These are phyloP conservation scores for Coniferiporia sulphurascens DNA, from an alignment of 1,284 basidiomycete genomes.

Conservation along the genomic window DNA sequence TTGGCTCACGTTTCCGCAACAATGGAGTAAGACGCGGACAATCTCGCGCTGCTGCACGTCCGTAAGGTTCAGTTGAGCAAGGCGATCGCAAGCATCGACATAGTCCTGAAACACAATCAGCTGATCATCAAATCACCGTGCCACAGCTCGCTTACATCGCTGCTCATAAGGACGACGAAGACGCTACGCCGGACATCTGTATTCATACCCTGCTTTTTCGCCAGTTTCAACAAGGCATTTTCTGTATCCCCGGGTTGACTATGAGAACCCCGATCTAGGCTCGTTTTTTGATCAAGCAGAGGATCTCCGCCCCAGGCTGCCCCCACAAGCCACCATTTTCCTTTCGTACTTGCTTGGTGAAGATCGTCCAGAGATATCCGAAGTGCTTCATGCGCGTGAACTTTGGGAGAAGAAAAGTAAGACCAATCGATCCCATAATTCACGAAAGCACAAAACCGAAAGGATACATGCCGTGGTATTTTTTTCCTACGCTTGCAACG, in stretches of 20 bases:
- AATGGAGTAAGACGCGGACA: slow-evolving; percentile 88
- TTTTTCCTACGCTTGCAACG: slow-evolving; percentile 69
- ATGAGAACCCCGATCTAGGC: slow-evolving; percentile 27
- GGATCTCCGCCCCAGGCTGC: slow-evolving; percentile 95
- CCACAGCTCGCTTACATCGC: slow-evolving; percentile 57
- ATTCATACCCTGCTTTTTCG: slow-evolving; percentile 96
- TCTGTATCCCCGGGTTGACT: slow-evolving; percentile 30
- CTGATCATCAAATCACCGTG: background rate
- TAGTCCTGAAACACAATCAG: slow-evolving; percentile 63
- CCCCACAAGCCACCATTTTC: slow-evolving; percentile 99
- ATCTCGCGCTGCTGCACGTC: slow-evolving; percentile 95
- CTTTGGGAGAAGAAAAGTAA: slow-evolving; percentile 34
- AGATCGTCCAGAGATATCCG: slow-evolving; percentile 85
- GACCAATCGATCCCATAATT: background rate
- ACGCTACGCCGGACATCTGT: slow-evolving; percentile 90
- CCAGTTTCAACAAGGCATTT: slow-evolving; percentile 68
- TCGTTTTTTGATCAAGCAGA: slow-evolving; percentile 60
- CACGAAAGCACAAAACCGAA: background rate
- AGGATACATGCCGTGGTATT: slow-evolving; percentile 55
- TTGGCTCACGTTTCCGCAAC: slow-evolving; percentile 77
- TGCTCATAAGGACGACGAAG: slow-evolving; percentile 92
- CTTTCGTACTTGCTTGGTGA: slow-evolving; percentile 77
- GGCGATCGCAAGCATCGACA: slow-evolving; percentile 84
- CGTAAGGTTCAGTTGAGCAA: slow-evolving; percentile 78
- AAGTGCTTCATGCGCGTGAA: slow-evolving; percentile 77